Conservation (phyloP, 495 filamentous ascomycete species). For the Podospora fimiseda region DNA sequence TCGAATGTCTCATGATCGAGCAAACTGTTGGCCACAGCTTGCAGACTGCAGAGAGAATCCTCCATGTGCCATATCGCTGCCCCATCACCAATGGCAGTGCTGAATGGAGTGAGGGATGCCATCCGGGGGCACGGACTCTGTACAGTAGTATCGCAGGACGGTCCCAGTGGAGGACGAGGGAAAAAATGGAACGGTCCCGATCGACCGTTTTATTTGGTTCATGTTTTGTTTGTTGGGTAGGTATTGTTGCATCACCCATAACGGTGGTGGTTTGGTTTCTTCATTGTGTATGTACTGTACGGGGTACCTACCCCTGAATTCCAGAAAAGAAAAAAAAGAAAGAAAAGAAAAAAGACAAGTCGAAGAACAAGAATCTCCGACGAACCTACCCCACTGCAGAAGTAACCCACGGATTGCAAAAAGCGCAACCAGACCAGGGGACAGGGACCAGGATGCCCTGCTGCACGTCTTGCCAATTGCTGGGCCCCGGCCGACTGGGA, state of each 20-base stretch:
- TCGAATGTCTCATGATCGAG: too few relatives aligned
- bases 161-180: not conserved
- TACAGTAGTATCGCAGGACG: not conserved
- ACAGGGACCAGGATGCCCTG: constrained; percentile 1
- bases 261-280: too few relatives aligned
- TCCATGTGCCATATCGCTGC: not conserved
- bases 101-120: not conserved
- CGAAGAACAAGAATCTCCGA: too few relatives aligned
- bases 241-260: too few relatives aligned
- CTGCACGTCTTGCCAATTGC: not conserved
- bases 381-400: not conserved
- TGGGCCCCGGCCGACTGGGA: not conserved
- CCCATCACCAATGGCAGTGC: not conserved
- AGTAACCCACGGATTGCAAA: not conserved
- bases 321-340: too few relatives aligned
- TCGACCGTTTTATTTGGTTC: not conserved
- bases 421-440: not conserved
- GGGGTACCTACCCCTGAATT: too few relatives aligned
- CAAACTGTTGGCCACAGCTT: too few relatives aligned
- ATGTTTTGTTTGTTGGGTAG: too few relatives aligned
- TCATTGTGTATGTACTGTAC: too few relatives aligned
- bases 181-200: not conserved
- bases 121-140: not conserved
- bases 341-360: too few relatives aligned
- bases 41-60: not conserved